Base-by-base conservation (phyloP, 2,329 filamentous ascomycete species). In the Trichoderma sp. region DNA sequence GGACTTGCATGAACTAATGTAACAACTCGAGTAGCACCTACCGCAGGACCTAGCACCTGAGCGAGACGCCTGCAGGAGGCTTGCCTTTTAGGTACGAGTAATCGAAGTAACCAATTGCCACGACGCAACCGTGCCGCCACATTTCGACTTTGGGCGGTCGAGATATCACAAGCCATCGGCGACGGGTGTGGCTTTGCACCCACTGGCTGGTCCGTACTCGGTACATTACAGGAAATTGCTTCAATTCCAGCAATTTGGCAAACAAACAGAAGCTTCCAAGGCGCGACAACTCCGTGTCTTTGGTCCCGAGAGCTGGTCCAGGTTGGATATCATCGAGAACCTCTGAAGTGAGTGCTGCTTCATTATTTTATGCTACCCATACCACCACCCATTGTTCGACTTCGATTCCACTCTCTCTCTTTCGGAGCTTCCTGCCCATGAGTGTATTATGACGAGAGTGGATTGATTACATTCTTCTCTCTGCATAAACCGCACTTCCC, bases 1-100 rank as follows among this genome's bases (percentile, higher is more conserved):
- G 57, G 45, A 60, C 66, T 42, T 67, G 66, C 66, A 67, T 63
- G 64, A 67, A 67, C 54, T 67, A 67, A 67, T 52, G 60, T 64
- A 64, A 61, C 58, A 61, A 64, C 60, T 64, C 32, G 60, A 29
- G 60, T 64, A 63, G 60, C 27, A 64, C 25, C 45, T 64, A 64
- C 60, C 25, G 48, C 53, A 32, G 52, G 32, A 67, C 53, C 53
- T 42, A 67, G 64, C 27, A 48, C 42, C 58, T 50, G 50, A 64
- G 58, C 35, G 19, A 50, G 54, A 34, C 58, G 37, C 35, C 53
- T 68, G 64, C 64, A 67, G 39, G 54, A 66, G 54, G 42, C 64
- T 64, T 53, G 60, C 48, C 48, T 32, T 19, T 64, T 39, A 53
- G 34, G 60, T 54, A 54, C 42, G 42, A 48, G 42, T 48, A 48